Percentiles rank a stretch among this genome's conserved stretches.
phyloP scores from a whole-genome alignment of 169 alveolate species.

The Cytauxzoon felis region DNA sequence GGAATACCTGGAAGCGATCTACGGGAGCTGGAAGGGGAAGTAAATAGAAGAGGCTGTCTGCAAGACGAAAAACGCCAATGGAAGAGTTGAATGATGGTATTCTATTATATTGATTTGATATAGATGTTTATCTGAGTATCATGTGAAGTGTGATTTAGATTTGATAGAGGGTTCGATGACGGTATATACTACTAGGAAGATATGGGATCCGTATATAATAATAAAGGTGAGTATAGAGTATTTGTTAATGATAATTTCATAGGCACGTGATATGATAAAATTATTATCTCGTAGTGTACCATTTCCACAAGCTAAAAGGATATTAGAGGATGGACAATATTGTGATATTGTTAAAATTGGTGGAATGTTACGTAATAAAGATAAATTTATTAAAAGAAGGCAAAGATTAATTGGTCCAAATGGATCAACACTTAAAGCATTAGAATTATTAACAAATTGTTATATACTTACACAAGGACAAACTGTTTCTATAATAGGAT shows the following conservation, averaged over 20 bases:
- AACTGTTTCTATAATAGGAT: conserved; percentile 97
- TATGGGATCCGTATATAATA: conserved; percentile 98
- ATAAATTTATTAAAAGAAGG: conserved; percentile 96
- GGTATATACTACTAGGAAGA: conserved; percentile 95
- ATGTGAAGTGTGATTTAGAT: conserved; percentile 92
- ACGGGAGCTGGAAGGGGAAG: too few relatives aligned
- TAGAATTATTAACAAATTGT: conserved; percentile 97
- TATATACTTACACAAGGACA: conserved; percentile 96
- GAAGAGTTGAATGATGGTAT: not conserved
- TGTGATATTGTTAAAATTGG: conserved; percentile 97
- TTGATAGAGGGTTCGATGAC: conserved; percentile 98
- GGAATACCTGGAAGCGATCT: too few relatives aligned
- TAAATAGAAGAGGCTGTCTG: too few relatives aligned
- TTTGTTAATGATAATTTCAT: conserved; percentile 31
- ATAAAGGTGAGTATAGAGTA: conserved; percentile 73
- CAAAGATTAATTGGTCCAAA: conserved; percentile 98
- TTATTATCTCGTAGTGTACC: conserved; percentile 98
- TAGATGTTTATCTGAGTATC: conserved; percentile 82
- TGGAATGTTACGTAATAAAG: conserved; percentile 90
- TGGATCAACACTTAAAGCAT: conserved; percentile 97
- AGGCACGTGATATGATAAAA: conserved; percentile 96
- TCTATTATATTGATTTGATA: not conserved
- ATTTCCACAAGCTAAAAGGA: conserved; percentile 93
- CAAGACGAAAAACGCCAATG: too few relatives aligned
- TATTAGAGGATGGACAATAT: conserved; percentile 88